Conservation (phyloP, 2,329 filamentous ascomycete species). For the Colletotrichum tabaci region DNA sequence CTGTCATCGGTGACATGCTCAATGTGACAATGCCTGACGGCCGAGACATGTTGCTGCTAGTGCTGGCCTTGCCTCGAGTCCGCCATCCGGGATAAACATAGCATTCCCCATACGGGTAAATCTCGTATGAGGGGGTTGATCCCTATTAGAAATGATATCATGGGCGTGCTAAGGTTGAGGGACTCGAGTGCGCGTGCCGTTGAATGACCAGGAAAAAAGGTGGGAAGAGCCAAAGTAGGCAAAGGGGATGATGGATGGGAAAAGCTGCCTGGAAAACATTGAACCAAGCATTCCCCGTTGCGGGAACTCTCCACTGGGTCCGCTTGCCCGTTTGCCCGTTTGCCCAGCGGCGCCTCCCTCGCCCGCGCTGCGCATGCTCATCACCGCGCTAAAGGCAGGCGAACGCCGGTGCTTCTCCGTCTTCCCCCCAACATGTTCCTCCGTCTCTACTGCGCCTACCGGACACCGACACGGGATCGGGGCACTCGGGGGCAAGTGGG, state of each 20-base stretch:
- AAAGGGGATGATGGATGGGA: too few relatives aligned
- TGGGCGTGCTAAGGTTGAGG: conserved; percentile 9
- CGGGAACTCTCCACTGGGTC: not conserved
- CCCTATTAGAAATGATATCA: conserved; percentile 23
- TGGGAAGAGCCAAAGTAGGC: not conserved
- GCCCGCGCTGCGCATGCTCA: not conserved
- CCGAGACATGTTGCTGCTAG: not conserved
- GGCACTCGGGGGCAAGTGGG: conserved; percentile 15
- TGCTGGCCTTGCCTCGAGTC: not conserved
- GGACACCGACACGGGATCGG: conserved; percentile 25
- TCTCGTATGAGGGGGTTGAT: conserved; percentile 18
- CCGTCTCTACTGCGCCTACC: conserved; percentile 20
- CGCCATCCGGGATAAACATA: conserved; percentile 4
- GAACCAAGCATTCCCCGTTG: not conserved
- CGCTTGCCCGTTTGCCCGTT: not conserved
- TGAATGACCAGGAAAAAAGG: not conserved
- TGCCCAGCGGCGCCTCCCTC: conserved; percentile 2
- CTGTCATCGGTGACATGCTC: not conserved
- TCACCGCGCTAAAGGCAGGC: conserved; percentile 18
- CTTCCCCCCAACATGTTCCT: conserved; percentile 1
- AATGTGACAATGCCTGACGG: not conserved
- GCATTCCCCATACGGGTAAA: conserved; percentile 1
- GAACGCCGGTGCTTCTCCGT: conserved; percentile 13
- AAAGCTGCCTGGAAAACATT: not conserved
- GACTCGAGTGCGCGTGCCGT: not conserved